These are phyloP conservation scores for Volvariella surrecta DNA, from an alignment of 1,284 basidiomycete species.

Conservation along the genomic window DNA sequence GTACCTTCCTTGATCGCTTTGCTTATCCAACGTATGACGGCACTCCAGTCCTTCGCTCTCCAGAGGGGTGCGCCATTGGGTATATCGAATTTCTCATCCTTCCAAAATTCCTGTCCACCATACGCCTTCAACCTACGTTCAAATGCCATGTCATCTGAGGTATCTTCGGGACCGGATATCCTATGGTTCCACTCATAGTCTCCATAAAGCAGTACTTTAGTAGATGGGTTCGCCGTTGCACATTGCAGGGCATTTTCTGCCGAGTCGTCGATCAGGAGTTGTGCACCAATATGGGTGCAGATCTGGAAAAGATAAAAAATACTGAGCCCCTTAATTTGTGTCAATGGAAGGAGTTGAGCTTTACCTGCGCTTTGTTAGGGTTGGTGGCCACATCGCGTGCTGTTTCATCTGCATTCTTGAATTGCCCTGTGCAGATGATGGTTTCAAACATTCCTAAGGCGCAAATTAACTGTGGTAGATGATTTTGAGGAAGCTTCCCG, in stretches of 20 bases:
- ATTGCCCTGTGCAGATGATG: constrained; percentile 72
- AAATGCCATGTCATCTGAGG: constrained; percentile 49
- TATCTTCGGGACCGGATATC: constrained; percentile 32
- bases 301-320: constrained; percentile 30
- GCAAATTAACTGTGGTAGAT: neutral
- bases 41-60: constrained; percentile 49
- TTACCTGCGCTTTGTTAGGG: constrained; percentile 62
- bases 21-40: constrained; percentile 41
- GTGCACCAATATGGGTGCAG: constrained; percentile 53
- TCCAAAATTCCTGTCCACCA: constrained; percentile 47
- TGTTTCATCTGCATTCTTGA: constrained; percentile 40
- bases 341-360: constrained; percentile 9
- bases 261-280: constrained; percentile 72
- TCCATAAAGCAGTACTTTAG: constrained; percentile 70
- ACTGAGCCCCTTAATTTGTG: neutral
- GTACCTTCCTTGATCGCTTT: constrained; percentile 23
- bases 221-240: constrained; percentile 26
- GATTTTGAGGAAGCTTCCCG: too few species aligned
- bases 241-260: constrained; percentile 67
- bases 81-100: constrained; percentile 37
- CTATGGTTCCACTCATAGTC: constrained; percentile 69
- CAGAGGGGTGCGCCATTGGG: constrained; percentile 35
- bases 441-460: constrained; percentile 43
- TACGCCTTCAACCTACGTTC: constrained; percentile 42
- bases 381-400: constrained; percentile 47